Percentiles rank a stretch among this genome's conserved stretches.
phyloP scores from a whole-genome alignment of 2,329 filamentous ascomycete genomes.

The Ceratocystis smalleyi region DNA sequence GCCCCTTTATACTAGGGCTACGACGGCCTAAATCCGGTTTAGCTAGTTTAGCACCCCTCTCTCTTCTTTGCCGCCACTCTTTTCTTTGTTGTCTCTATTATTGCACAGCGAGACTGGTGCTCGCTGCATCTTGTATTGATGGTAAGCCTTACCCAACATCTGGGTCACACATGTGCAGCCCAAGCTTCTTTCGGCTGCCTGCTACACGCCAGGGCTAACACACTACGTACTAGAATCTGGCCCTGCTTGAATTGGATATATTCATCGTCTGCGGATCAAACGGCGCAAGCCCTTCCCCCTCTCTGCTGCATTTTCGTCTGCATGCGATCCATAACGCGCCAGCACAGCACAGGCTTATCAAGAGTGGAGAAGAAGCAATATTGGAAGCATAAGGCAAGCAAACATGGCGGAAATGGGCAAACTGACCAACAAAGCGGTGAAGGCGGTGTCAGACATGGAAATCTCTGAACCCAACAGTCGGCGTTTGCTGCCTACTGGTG shows the following conservation, averaged over 20 bases:
- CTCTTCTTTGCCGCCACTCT: too few relatives aligned
- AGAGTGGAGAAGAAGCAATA: neutral
- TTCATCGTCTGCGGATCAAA: too few relatives aligned
- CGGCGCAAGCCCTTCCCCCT: neutral
- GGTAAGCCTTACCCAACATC: too few relatives aligned
- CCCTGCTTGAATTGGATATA: too few relatives aligned
- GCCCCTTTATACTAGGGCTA: neutral
- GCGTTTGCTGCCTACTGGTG: neutral
- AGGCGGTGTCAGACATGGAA: neutral
- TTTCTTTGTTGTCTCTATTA: too few relatives aligned
- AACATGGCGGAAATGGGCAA: neutral
- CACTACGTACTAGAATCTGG: too few relatives aligned
- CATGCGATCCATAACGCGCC: neutral
- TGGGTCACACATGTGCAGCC: neutral
- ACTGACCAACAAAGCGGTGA: neutral
- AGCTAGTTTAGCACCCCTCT: neutral
- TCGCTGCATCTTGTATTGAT: too few relatives aligned
- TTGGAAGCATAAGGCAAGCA: neutral
- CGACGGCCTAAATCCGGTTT: neutral
- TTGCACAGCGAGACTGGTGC: too few relatives aligned
- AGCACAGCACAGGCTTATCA: neutral
- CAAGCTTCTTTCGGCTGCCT: neutral
- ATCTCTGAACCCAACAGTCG: neutral
- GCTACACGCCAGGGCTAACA: too few relatives aligned
- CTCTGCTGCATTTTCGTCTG: neutral